These are phyloP conservation scores for Colletotrichum musicola DNA, from an alignment of 2,329 filamentous ascomycete genomes.

Conservation along the genomic window DNA sequence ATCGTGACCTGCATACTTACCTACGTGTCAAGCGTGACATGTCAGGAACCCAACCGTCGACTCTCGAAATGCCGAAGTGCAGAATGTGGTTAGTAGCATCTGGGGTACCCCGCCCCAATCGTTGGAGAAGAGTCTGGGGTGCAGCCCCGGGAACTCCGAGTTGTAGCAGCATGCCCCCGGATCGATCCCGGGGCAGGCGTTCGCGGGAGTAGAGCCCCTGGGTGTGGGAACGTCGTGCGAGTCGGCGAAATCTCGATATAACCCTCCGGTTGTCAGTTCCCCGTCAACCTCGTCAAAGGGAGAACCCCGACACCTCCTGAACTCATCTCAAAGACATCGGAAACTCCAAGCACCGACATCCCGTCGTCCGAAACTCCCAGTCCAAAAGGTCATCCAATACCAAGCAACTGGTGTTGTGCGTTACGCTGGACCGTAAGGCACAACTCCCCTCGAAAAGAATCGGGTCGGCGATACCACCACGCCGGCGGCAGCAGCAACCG, in stretches of 20 bases:
- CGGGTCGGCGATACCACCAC: slow-evolving; percentile 14
- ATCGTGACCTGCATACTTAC: slow-evolving; percentile 9
- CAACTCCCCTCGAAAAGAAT: not conserved
- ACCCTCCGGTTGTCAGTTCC: slow-evolving; percentile 18
- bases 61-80: not conserved
- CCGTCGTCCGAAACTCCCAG: slow-evolving; percentile 14
- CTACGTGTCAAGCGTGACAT: slow-evolving; percentile 13
- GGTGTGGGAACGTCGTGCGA: not conserved
- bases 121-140: slow-evolving; percentile 33
- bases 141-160: slow-evolving; percentile 32
- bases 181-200: slow-evolving; percentile 15
- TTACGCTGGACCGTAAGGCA: slow-evolving; percentile 30
- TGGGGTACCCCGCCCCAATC: slow-evolving; percentile 29
- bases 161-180: slow-evolving; percentile 1
- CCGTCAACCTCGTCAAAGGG: not conserved
- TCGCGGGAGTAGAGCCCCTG: not conserved
- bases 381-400: not conserved
- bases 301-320: not conserved
- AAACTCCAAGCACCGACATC: slow-evolving; percentile 22
- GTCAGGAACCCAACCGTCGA: slow-evolving; percentile 7
- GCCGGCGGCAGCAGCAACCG: slow-evolving; percentile 13
- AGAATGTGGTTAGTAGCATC: slow-evolving; percentile 26
- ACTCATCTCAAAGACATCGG: slow-evolving; percentile 18
- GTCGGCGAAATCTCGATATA: slow-evolving; percentile 35
- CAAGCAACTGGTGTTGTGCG: slow-evolving; percentile 9